These are phyloP conservation scores for Nepenthes alata DNA, from an alignment of 179 eudicot species.

Conservation along the genomic window DNA sequence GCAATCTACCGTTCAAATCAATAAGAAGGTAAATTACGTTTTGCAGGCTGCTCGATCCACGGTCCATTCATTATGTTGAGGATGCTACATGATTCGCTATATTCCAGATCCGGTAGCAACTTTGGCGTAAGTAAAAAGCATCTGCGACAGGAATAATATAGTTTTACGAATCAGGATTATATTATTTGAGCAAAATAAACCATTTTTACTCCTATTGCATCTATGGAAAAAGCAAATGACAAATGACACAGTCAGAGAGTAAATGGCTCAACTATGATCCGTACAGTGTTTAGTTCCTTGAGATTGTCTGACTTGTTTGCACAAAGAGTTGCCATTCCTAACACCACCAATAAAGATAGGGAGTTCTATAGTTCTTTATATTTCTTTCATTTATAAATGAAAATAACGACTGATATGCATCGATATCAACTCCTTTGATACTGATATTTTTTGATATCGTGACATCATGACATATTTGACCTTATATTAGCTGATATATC, in stretches of 20 bases:
- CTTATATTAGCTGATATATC: too few species aligned
- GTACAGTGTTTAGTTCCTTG: too few species aligned
- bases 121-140: slow-evolving; percentile 96
- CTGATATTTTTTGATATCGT: too few species aligned
- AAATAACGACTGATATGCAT: too few species aligned
- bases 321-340: not conserved
- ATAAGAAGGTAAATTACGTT: slow-evolving; percentile 29
- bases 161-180: not conserved
- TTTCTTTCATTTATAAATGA: too few species aligned
- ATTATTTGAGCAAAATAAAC: not conserved
- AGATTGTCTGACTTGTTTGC: too few species aligned
- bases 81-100: slow-evolving; percentile 78
- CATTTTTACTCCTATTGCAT: not conserved
- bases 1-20: too few species aligned
- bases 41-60: slow-evolving; percentile 74
- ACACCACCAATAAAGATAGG: too few species aligned
- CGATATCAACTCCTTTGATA: too few species aligned
- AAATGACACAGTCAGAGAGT: not conserved
- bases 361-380: too few species aligned
- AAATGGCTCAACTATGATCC: not conserved
- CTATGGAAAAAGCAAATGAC: not conserved
- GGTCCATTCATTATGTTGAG: slow-evolving; percentile 86
- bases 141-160: slow-evolving; percentile 24
- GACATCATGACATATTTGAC: too few species aligned
- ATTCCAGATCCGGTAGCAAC: slow-evolving; percentile 70